These are phyloP conservation scores for Senna siamea DNA, from an alignment of 306 rosid species.

Conservation along the genomic window DNA sequence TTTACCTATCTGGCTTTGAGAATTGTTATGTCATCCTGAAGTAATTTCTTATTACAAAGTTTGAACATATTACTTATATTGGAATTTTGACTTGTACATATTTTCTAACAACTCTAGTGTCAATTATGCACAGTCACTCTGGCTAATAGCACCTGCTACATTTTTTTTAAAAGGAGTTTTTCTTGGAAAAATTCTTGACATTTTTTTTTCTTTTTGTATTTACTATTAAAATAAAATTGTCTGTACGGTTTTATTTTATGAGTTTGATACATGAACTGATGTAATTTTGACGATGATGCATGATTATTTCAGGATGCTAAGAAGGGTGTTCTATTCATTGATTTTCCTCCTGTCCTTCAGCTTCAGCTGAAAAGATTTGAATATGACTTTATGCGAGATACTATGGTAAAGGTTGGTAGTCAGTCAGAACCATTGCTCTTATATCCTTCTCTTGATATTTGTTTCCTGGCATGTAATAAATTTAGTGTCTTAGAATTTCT, in stretches of 20 bases:
- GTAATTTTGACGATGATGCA: conserved; percentile 20
- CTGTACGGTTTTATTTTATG: conserved; percentile 18
- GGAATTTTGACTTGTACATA: background rate
- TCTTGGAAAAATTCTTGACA: conserved; percentile 6
- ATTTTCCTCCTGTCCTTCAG: conserved; percentile 93
- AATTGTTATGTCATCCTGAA: conserved; percentile 5
- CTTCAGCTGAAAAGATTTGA: conserved; percentile 93
- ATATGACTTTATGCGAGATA: conserved; percentile 88
- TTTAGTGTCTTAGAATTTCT: background rate
- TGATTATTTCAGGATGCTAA: conserved; percentile 76
- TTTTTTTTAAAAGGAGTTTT: background rate
- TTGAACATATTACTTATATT: conserved; percentile 1
- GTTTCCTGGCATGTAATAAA: conserved; percentile 3
- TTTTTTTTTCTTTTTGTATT: conserved; percentile 3
- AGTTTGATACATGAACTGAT: conserved; percentile 30
- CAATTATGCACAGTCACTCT: background rate
- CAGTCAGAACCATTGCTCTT: conserved; percentile 8
- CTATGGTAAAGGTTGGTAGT: conserved; percentile 87
- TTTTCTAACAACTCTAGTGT: background rate
- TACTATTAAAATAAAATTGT: conserved; percentile 8
- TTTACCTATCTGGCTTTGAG: background rate
- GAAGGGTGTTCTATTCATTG: conserved; percentile 90
- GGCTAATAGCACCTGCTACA: background rate
- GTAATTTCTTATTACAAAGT: background rate
- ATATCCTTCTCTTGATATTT: background rate